Base-by-base conservation (phyloP, 257 asterid species). In the Thymus mandschuricus region DNA sequence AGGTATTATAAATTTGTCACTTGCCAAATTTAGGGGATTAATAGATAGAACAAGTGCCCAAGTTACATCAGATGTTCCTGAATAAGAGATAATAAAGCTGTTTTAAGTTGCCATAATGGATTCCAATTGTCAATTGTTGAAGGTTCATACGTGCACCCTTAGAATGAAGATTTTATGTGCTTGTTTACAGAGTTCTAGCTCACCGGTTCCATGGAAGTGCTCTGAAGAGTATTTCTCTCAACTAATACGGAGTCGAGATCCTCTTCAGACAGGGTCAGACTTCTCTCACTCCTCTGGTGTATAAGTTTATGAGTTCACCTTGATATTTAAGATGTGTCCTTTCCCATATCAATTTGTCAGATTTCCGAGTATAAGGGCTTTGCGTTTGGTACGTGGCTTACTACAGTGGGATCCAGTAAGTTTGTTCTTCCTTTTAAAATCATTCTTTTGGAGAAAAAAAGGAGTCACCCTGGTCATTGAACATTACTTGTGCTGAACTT, bases 121-220 rank as follows among this genome's bases (percentile, higher is more conserved):
- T n/a, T 66, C 34, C 15, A 13, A n/a, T 15, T 64, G 56, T 56
- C 40, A 28, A 34, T 58, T 11, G 7, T 34, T 69, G 29, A 46
- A 28, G 43, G 44, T 60, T 13, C 45, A 11, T 58, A 60, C 49
- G 66, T 67, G 75, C 41, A 38, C 40, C 59, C 28, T 13, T 41
- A 45, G 27, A 65, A 51, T 55, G 55, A 49, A 48, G 52, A 33
- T 55, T 68, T 74, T 48, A 31, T 57, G 11, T 33, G 58, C 35
- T 76, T 78, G 73, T 54, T 7, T 75, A 70, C 86, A 94, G 99
- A 84, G 86, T 66, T 86, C 86, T 27, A 80, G 79, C 74, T 86
- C 97, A 60, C 98, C 99, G 58, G 99, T 87, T 81, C 90, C 97
- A 12, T 91, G 99, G 98, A 94, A 85, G 83, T 94, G 99, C 82